These are phyloP conservation scores for Candida insectalens DNA, from an alignment of 805 yeast genomes.

Conservation along the genomic window DNA sequence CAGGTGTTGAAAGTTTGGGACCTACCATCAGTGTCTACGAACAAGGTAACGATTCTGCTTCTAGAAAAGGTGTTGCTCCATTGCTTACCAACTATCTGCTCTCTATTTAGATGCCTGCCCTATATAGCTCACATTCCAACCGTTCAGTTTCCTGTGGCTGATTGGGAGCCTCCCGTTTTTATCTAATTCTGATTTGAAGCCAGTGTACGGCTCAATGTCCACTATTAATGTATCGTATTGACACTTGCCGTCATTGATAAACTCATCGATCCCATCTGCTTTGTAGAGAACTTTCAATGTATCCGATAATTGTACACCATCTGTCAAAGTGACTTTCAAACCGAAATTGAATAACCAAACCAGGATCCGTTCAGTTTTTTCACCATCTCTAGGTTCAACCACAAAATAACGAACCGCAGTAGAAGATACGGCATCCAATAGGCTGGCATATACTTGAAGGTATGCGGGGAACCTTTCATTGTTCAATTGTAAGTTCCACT, in stretches of 20 bases:
- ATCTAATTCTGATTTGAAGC: slow-evolving; percentile 21
- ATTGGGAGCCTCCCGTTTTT: slow-evolving; percentile 25
- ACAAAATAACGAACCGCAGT: slow-evolving; percentile 31
- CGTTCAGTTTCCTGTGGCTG: slow-evolving; percentile 10
- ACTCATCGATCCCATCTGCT: slow-evolving; percentile 19
- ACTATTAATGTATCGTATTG: slow-evolving; percentile 19
- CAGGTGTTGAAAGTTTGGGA: slow-evolving; percentile 3
- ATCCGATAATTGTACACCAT: slow-evolving; percentile 6
- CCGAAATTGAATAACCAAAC: slow-evolving; percentile 46
- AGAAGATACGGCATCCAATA: slow-evolving; percentile 33
- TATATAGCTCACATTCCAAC: slow-evolving; percentile 24
- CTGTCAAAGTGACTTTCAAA: slow-evolving; percentile 15
- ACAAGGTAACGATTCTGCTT: slow-evolving; percentile 44
- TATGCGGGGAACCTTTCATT: slow-evolving; percentile 26
- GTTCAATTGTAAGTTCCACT: slow-evolving; percentile 39
- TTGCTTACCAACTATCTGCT: slow-evolving; percentile 17
- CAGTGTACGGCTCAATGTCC: slow-evolving; percentile 26
- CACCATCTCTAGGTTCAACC: slow-evolving; percentile 9
- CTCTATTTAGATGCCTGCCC: slow-evolving; percentile 5
- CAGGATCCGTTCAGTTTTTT: slow-evolving; percentile 7
- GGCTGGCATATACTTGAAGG: slow-evolving; percentile 26
- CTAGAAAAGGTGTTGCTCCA: slow-evolving; percentile 87
- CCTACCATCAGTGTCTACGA: slow-evolving; percentile 26
- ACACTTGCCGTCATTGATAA: slow-evolving; percentile 10
- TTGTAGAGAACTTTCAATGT: slow-evolving; percentile 39